Conservation (phyloP, 352 stramenopile genomes). For the Globisporangium ultimum region DNA sequence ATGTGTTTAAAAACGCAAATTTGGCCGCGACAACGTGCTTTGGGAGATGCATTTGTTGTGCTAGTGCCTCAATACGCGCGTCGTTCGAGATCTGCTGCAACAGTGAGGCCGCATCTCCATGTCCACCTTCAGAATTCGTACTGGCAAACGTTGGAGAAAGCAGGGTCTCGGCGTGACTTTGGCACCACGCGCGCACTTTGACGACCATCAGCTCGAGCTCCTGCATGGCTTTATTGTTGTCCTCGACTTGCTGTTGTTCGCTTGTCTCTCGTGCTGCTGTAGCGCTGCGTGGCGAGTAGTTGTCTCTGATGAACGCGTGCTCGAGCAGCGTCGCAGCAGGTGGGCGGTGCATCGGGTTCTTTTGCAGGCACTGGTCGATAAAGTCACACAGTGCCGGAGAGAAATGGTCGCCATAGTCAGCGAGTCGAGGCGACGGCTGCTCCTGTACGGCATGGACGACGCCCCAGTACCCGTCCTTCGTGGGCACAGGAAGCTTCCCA, state of each 20-base stretch:
- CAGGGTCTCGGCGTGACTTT: slow-evolving; percentile 38
- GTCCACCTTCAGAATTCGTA: not conserved
- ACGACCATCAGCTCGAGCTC: slow-evolving; percentile 49
- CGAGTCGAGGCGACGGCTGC: slow-evolving; percentile 61
- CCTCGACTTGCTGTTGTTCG: slow-evolving; percentile 18
- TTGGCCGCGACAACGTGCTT: slow-evolving; percentile 43
- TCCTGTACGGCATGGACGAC: slow-evolving; percentile 84
- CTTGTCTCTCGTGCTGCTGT: slow-evolving; percentile 16
- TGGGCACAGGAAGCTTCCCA: slow-evolving; percentile 81
- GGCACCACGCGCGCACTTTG: slow-evolving; percentile 55
- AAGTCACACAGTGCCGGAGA: slow-evolving; percentile 75
- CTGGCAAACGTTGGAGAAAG: slow-evolving; percentile 18
- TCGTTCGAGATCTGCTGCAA: slow-evolving; percentile 22
- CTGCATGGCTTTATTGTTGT: slow-evolving; percentile 5
- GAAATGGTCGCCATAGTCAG: slow-evolving; percentile 62
- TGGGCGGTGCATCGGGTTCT: slow-evolving; percentile 66
- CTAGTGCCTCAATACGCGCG: slow-evolving; percentile 37
- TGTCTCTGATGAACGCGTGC: slow-evolving; percentile 69
- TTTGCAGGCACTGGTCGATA: slow-evolving; percentile 73
- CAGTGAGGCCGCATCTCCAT: not conserved
- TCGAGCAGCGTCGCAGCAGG: slow-evolving; percentile 47
- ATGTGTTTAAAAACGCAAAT: slow-evolving; percentile 53
- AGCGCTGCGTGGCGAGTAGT: slow-evolving; percentile 34
- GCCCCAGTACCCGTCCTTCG: slow-evolving; percentile 87
- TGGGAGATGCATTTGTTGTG: slow-evolving; percentile 48